These are phyloP conservation scores for Arbutus unedo DNA, from an alignment of 148 eudicot species.

Conservation along the genomic window DNA sequence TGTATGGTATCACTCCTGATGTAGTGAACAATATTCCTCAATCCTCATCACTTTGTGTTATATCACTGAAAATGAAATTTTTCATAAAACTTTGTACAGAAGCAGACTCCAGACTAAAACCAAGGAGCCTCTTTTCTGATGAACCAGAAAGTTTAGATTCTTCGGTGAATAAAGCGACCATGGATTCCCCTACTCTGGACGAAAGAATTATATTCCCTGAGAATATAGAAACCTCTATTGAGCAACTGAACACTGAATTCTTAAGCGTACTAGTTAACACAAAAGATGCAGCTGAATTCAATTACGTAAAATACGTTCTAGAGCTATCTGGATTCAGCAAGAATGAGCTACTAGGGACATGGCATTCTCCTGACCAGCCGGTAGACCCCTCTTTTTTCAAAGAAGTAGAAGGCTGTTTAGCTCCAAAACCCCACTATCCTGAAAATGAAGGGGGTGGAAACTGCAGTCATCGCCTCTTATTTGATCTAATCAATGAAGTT, in stretches of 20 bases:
- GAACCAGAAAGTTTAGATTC: not conserved
- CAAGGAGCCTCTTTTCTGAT: not conserved
- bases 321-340: slow-evolving; percentile 57
- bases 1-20: too few relatives aligned
- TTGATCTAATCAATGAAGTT: slow-evolving; percentile 70
- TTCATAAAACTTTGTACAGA: not conserved
- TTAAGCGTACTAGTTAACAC: slow-evolving; percentile 13
- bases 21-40: not conserved
- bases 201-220: not conserved
- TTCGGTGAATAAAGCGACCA: not conserved
- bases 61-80: not conserved
- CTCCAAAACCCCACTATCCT: slow-evolving; percentile 15
- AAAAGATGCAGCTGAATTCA: slow-evolving; percentile 39
- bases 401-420: slow-evolving; percentile 43
- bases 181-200: not conserved
- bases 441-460: slow-evolving; percentile 24
- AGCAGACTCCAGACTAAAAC: not conserved
- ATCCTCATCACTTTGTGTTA: not conserved
- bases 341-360: slow-evolving; percentile 47
- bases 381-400: slow-evolving; percentile 49
- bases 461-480: slow-evolving; percentile 44
- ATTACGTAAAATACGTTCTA: slow-evolving; percentile 53
- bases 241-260: slow-evolving; percentile 9
- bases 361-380: slow-evolving; percentile 56
- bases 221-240: slow-evolving; percentile 8